Evolutionary conservation across 78 protist genomes (phyloP), one percentile per base, ranked within the genome.

Genomic region (Chrysochromulina tobinii): DNA sequence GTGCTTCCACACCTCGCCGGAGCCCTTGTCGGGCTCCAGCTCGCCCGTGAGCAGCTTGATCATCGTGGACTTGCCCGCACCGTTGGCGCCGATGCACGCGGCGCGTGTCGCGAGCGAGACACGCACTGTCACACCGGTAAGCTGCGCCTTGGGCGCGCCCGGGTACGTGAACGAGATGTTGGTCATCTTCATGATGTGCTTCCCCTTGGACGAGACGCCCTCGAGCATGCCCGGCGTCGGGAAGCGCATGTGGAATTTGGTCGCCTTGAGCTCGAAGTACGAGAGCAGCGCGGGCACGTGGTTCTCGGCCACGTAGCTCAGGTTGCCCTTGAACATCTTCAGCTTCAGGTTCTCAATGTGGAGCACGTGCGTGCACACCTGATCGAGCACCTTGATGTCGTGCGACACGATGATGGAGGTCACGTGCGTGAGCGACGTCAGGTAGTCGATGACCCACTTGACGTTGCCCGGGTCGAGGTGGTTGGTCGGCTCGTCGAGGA

Each of bases 401-500:
- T 95, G 97, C 15, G 96, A 93, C 64, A 95, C 96, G 58, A 95
- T 55, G 54, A 96, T 89, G n/a, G 38, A 67, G 17, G 97, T 95
- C 66, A 91, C 95, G 38, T 75, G 6, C 54, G 2, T 79, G 20
- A 79, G 61, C 25, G 25, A 1, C 25, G n/a, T 54, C 27, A 79
- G 87, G 48, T 79, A 79, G 87, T 79, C 87, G n/a, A 51, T 54
- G 38, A 79, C 87, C 87, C 87, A 79, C 87, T 79, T 79, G 51
- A 79, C 87, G 38, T 79, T 79, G 59, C 61, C 61, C 53, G 95
- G 73, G 87, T 97, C 99, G 55, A 97, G 54, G 91, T 97, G 99
- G 94, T 97, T 97, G 75, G 99, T 97, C n/a, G 98, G 98, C 92
- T 97, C 98, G 89, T 97, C 99, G 53, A 97, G 93, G 9, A 96